Base-by-base conservation (phyloP, 148 eudicot genomes). In the Euryodendron excelsum region DNA sequence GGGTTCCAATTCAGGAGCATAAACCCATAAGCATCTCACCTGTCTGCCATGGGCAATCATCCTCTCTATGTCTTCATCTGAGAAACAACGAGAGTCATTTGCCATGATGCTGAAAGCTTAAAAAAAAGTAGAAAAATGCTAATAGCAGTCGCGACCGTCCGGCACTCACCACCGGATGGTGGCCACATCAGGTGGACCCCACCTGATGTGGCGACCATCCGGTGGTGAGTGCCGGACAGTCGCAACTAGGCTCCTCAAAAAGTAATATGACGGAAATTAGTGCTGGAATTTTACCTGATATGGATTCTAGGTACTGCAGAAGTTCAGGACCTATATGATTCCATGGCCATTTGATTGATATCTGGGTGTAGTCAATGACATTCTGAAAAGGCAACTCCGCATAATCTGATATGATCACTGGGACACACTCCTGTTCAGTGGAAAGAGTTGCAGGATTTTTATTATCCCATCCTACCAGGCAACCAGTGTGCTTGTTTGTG, bases 271-370 rank as follows among this genome's bases (percentile, higher is more conserved):
- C 56, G 44, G 41, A 44, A 55, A 27, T 2, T 48, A 68, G 59
- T 37, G 41, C 50, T 37, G 36, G 66, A 79, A 27, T 56, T 41
- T 33, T 74, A 94, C 99, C 98, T 88, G 98, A 86, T 78, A 93
- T 91, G 37, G 98, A 91, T 82, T 91, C 98, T 77, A 93, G 85
- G 82, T 95, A 95, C 44, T 89, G 92, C 86, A 93, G 80, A 45
- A 95, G 94, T 84, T 89, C 85, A 36, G 89, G 85, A 45, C 94
- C 93, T 63, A 93, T 93, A 59, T 83, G 88, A 79, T 87, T 86
- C 76, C 94, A 93, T 36, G 99, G 99, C 94, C 94, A 90, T 83
- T 95, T 95, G 76, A 95, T 91, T 79, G 99, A 95, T 72, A 95
- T 87, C 82, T 87, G 90, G 15, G 92, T 77, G 83, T 88, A 95